A percentile compares a stretch with the other conserved stretches of the same genome.
phyloP scores from a whole-genome alignment of 2,329 filamentous ascomycete genomes.

The Colletotrichum aenigma region DNA sequence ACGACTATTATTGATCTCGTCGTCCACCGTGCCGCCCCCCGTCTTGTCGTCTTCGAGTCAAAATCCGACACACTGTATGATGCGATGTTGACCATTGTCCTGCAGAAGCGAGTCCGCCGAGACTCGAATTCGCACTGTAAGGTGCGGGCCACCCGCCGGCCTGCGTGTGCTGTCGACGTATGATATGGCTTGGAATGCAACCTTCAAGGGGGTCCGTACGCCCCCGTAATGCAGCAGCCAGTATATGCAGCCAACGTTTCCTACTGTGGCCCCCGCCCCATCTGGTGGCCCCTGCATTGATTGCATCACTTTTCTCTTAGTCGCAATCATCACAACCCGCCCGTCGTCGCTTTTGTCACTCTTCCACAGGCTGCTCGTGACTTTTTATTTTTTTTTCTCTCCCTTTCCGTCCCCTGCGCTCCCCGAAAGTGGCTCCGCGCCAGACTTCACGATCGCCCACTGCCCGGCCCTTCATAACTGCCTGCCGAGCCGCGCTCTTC shows the following conservation, averaged over 20 bases:
- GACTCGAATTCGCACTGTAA: background rate
- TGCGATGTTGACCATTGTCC: background rate
- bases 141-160: background rate
- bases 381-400: background rate
- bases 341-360: background rate
- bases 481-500: background rate
- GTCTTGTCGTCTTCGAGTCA: background rate
- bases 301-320: slow-evolving; percentile 22
- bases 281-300: slow-evolving; percentile 16
- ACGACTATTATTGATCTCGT: background rate
- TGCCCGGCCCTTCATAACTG: background rate
- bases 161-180: background rate
- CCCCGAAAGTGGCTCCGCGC: background rate
- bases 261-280: background rate
- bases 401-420: background rate
- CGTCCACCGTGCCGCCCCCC: background rate
- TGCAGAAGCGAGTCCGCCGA: background rate
- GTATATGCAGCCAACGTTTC: background rate
- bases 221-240: background rate
- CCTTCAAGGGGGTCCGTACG: background rate
- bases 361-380: background rate
- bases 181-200: background rate
- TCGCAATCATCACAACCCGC: slow-evolving; percentile 3
- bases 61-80: background rate
- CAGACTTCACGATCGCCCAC: background rate